A percentile compares a stretch with the other conserved stretches of the same genome.
phyloP scores from a whole-genome alignment of 2,329 filamentous ascomycete genomes.

The Dothideomycetes sp. region DNA sequence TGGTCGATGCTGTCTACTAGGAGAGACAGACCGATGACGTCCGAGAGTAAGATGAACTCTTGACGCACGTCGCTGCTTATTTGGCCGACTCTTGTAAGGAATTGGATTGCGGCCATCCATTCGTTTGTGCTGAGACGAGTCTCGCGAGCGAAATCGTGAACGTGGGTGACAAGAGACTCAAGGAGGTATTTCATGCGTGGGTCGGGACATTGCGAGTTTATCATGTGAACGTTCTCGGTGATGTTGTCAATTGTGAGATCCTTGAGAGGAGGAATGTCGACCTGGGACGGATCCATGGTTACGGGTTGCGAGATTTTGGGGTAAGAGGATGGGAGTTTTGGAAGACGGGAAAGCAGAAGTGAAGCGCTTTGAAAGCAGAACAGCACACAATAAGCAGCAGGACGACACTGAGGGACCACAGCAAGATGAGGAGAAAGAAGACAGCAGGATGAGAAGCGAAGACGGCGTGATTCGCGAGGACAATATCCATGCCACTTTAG shows the following conservation, averaged over 20 bases:
- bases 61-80: constrained; percentile 61
- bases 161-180: constrained; percentile 62
- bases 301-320: neutral
- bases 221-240: constrained; percentile 63
- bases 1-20: constrained; percentile 78
- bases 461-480: too few species aligned
- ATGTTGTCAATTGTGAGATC: constrained; percentile 73
- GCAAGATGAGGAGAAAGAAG: too few species aligned
- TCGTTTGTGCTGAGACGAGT: constrained; percentile 66
- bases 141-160: constrained; percentile 76
- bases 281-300: constrained; percentile 36
- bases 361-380: too few species aligned
- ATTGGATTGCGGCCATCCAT: constrained; percentile 66
- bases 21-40: constrained; percentile 68
- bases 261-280: constrained; percentile 47
- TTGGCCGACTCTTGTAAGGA: constrained; percentile 63
- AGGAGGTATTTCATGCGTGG: constrained; percentile 62
- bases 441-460: too few species aligned
- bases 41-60: constrained; percentile 69
- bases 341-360: too few species aligned
- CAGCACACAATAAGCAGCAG: too few species aligned
- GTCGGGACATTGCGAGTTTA: constrained; percentile 62
- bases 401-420: too few species aligned
- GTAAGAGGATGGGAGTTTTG: too few species aligned
- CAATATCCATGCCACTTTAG: too few species aligned